Base-by-base conservation (phyloP, 495 filamentous ascomycete genomes). In the Clavariopsis aquatica region DNA sequence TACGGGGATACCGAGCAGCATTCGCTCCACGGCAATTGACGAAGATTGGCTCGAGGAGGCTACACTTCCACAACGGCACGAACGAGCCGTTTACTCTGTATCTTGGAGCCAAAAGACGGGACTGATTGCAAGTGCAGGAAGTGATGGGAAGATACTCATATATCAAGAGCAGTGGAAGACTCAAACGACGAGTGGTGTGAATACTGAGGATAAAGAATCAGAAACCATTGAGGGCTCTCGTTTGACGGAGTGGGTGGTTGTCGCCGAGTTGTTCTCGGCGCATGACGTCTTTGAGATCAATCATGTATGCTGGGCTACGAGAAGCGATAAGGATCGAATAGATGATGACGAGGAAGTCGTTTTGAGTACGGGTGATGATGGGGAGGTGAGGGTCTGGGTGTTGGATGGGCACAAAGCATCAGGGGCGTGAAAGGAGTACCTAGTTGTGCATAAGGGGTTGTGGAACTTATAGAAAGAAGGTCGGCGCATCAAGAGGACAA, bases 221-320 rank as follows among this genome's bases (percentile, higher is more conserved):
- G 20, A 43, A 45, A 56, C 19, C 7, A 34, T 54, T 4, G 34
- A 60, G n/a, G 38, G 49, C n/a, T 41, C 60, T 53, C 17, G 27
- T 19, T 31, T 74, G 20, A 86, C 82, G 6, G 81, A 83, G 53
- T 96, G 94, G 93, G 77, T 78, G 15, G 73, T 92, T 27, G 62
- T 91, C 36, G 85, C 84, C 0, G 82, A 84, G 31, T 62, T 89
- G 0, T 79, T 85, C 31, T 84, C 82, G 10, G 90, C 89, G 5
- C 94, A 98, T 74, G 92, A 88, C 0, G 89, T 94, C 5, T 96
- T 91, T 72, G 94, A 98, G 75, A 80, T 98, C 66, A 98, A 98
- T 64, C 89, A 96, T 73, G 84, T 92, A 29, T 83, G 84, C 8
- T 98, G 94, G 93, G 86, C 85, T 24, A 43, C 47, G 53, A 65